Conservation (phyloP, 2,329 filamentous ascomycete genomes). For the Neopestalotiopsis sp. region DNA sequence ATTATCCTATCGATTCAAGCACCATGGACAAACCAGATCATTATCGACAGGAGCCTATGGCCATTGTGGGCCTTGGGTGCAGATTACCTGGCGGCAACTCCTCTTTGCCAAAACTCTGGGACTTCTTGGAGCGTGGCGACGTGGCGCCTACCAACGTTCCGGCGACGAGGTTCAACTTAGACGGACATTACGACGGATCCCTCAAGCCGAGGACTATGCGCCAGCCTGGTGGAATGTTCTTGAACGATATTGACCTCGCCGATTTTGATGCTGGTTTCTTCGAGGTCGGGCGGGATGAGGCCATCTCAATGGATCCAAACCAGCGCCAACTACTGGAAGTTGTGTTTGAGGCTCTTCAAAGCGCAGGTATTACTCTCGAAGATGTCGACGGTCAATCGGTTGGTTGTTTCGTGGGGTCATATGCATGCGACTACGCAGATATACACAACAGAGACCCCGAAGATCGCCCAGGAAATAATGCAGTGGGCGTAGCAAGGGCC, state of each 20-base stretch:
- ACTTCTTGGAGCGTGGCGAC: constrained; percentile 37
- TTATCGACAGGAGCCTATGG: constrained; percentile 37
- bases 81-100: constrained; percentile 44
- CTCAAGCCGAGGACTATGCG: constrained; percentile 41
- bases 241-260: constrained; percentile 38
- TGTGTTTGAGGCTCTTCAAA: constrained; percentile 33
- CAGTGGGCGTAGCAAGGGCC: neutral
- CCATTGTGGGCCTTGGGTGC: constrained; percentile 48
- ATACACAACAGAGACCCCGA: constrained; percentile 2
- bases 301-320: constrained; percentile 29
- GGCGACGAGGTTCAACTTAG: constrained; percentile 36
- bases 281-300: constrained; percentile 23
- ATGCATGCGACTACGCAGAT: neutral
- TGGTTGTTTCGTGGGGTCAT: constrained; percentile 21
- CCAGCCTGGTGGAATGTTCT: constrained; percentile 42
- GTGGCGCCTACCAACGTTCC: constrained; percentile 37
- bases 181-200: constrained; percentile 42
- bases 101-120: constrained; percentile 41
- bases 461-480: neutral
- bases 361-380: constrained; percentile 29
- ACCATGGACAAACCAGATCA: neutral
- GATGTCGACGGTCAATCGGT: constrained; percentile 21
- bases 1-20: neutral
- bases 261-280: constrained; percentile 42
- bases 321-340: constrained; percentile 36